These are phyloP conservation scores for Lentithecium fluviatile DNA, from an alignment of 495 filamentous ascomycete species.

Conservation along the genomic window DNA sequence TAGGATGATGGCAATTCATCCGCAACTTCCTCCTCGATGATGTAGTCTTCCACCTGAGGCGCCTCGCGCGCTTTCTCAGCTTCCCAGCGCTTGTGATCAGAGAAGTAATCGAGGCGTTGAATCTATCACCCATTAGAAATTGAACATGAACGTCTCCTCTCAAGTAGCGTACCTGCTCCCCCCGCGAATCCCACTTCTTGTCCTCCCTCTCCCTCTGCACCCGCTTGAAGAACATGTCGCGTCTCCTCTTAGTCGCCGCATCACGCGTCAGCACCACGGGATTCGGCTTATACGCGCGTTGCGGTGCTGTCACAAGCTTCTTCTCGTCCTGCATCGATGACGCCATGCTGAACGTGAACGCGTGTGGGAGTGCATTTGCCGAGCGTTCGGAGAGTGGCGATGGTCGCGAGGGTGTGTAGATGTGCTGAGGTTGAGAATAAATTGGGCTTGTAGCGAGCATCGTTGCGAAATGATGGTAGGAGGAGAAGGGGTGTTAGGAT, in stretches of 20 bases:
- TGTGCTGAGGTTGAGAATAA: conserved; percentile 6
- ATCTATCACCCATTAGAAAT: conserved; percentile 40
- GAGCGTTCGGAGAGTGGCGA: conserved; percentile 44
- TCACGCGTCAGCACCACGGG: conserved; percentile 41
- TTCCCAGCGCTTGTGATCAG: conserved; percentile 50
- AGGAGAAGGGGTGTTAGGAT: too few relatives aligned
- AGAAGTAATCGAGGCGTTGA: conserved; percentile 49
- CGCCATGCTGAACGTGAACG: conserved; percentile 23
- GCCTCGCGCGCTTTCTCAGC: conserved; percentile 45
- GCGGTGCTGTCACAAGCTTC: conserved; percentile 32
- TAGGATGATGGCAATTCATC: conserved; percentile 1
- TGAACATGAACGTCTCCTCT: background rate
- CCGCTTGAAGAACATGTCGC: conserved; percentile 71
- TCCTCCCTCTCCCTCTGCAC: conserved; percentile 72
- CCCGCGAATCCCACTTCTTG: conserved; percentile 61
- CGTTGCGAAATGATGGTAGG: conserved; percentile 8
- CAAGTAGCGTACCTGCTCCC: conserved; percentile 66
- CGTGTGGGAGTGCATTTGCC: conserved; percentile 37
- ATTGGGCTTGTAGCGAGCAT: conserved; percentile 24
- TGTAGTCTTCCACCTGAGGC: conserved; percentile 18
- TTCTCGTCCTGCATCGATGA: conserved; percentile 9
- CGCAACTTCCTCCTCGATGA: conserved; percentile 35
- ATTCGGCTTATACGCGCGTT: conserved; percentile 42
- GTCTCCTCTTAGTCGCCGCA: conserved; percentile 53
- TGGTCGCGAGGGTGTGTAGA: conserved; percentile 30